A percentile compares a stretch with the other conserved stretches of the same genome.
phyloP scores from a whole-genome alignment of 495 filamentous ascomycete species.

The Aeminium ludgeri region DNA sequence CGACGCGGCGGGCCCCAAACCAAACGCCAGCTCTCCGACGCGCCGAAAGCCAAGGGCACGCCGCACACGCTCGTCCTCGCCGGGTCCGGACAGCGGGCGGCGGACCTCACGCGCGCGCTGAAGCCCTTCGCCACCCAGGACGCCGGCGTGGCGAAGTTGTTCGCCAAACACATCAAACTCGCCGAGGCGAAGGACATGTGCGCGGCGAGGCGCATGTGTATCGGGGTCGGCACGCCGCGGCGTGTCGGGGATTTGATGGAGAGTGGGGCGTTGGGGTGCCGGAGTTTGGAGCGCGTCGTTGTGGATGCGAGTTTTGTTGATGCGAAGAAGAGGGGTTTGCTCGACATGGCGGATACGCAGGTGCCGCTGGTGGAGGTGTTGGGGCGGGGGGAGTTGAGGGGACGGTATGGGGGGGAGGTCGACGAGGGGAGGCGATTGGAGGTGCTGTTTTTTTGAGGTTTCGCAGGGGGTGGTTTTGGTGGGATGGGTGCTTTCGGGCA shows the following conservation, averaged over 20 bases:
- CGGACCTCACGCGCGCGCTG: slow-evolving; percentile 59
- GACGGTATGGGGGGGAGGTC: slow-evolving; percentile 45
- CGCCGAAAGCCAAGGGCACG: slow-evolving; percentile 52
- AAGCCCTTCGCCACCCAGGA: slow-evolving; percentile 64
- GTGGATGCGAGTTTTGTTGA: slow-evolving; percentile 83
- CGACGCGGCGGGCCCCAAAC: slow-evolving; percentile 8
- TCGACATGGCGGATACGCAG: slow-evolving; percentile 85
- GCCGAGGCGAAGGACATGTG: slow-evolving; percentile 68
- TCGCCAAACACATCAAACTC: slow-evolving; percentile 95
- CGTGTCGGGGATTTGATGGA: slow-evolving; percentile 67
- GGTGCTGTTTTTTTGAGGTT: slow-evolving; percentile 37
- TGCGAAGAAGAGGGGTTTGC: slow-evolving; percentile 75
- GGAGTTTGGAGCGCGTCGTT: slow-evolving; percentile 56
- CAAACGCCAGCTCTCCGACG: slow-evolving; percentile 35
- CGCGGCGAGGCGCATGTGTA: slow-evolving; percentile 48
- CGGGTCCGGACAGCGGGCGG: slow-evolving; percentile 61
- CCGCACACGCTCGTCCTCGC: slow-evolving; percentile 80
- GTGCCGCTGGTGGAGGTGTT: slow-evolving; percentile 56
- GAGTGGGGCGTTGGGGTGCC: slow-evolving; percentile 37
- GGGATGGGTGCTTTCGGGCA: no score
- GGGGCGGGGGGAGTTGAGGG: slow-evolving; percentile 47
- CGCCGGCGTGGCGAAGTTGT: slow-evolving; percentile 68
- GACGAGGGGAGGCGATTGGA: slow-evolving; percentile 33
- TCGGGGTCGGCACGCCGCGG: slow-evolving; percentile 78
- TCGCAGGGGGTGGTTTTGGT: background rate